Base-by-base conservation (phyloP, 768 basidiomycete genomes). In the Pisolithus orientalis region DNA sequence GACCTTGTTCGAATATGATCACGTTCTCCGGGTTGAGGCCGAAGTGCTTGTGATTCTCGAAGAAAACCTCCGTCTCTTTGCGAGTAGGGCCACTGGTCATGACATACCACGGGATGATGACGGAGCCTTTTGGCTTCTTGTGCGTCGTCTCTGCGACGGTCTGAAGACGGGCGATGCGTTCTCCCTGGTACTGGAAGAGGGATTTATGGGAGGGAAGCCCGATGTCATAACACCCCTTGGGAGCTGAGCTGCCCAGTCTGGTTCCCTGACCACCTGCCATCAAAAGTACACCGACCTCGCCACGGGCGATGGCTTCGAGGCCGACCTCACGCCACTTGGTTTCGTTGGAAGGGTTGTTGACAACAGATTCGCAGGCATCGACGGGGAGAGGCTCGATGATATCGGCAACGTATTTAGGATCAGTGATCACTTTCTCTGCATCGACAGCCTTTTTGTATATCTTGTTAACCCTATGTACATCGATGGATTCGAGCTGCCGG, bases 191-290 rank as follows among this genome's bases (percentile, higher is more conserved):
- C 61, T 96, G 93, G 76, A 99, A 98, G 50, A 99, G 83, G 11
- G 86, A 83, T 71, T 94, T 95, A 72, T 90, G 85, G 24, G 90
- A 93, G 10, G 94, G 90, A 32, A 99, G 76, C 13, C 88, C 90
- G 59, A 99, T 97, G 67, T 98, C 94, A 70, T 97, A 98, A 75
- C 94, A 96, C 5, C 96, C 96, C 66, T 99, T 99, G 21, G 96
- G 96, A 5, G 88, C 88, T 29, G 79, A 80, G 63, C 90, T 93
- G 29, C 96, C 96, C 40, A 99, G 73, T 51, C 96, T 79, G 17
- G 94, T 96, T 13, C 96, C 96, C 72, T 99, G 96, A 1, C 96
- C 96, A 39, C 96, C 96, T 7, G 96, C 96, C 89, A 99, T 91
- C 59, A 99, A 80, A 44, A 99, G 77, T 9, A 98, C 94, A n/a